Conservation (phyloP, 208 protist species). For the Spongospora subterranea region DNA sequence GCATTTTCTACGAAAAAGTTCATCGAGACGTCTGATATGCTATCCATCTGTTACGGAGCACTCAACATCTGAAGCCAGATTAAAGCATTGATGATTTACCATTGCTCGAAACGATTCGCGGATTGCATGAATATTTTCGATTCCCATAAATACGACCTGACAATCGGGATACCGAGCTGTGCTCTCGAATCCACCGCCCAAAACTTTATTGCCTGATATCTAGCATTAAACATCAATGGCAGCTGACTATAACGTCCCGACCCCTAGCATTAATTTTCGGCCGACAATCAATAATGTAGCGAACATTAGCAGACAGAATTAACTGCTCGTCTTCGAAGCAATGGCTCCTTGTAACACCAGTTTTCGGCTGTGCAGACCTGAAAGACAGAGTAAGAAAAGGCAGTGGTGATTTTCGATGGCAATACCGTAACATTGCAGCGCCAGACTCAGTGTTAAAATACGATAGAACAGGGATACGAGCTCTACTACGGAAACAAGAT, state of each 20-base stretch:
- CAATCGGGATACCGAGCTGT: conserved; percentile 62
- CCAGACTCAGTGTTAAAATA: conserved; percentile 67
- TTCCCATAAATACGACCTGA: conserved; percentile 70
- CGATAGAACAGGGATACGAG: conserved; percentile 73
- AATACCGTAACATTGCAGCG: conserved; percentile 67
- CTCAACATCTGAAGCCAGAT: too few species aligned
- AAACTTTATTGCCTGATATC: conserved; percentile 67
- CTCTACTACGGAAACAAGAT: conserved; percentile 70
- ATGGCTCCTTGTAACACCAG: conserved; percentile 64
- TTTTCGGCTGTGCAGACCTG: conserved; percentile 64
- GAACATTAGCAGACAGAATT: conserved; percentile 56
- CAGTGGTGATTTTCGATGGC: not conserved
- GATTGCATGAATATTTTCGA: conserved; percentile 82
- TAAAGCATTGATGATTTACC: too few species aligned
- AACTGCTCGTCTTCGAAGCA: conserved; percentile 62
- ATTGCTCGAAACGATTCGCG: conserved; percentile 68
- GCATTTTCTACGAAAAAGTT: too few species aligned
- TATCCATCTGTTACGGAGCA: too few species aligned
- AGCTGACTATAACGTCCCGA: not conserved
- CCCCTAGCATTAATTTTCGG: conserved; percentile 71
- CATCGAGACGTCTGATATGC: too few species aligned
- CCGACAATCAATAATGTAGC: conserved; percentile 73
- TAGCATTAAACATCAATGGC: not conserved
- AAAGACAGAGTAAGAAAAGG: conserved; percentile 70
- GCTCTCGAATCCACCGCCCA: conserved; percentile 69